phyloP scores from a whole-genome alignment of 495 filamentous ascomycete genomes.

The Aspergillus sparsus region DNA sequence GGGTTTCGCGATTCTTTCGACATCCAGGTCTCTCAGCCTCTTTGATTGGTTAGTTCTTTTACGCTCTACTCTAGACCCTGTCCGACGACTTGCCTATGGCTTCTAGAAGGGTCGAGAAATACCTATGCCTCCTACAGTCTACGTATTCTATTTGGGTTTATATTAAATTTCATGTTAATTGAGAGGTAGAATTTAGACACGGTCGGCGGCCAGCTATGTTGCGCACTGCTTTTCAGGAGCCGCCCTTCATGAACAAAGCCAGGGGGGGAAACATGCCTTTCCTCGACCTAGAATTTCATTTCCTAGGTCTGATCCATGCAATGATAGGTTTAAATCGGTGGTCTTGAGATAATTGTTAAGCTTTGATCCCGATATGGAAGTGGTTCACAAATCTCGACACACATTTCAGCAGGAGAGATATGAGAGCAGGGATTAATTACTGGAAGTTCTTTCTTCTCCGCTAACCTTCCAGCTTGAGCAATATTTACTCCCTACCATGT shows the following conservation, averaged over 20 bases:
- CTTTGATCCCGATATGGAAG: neutral
- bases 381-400: neutral
- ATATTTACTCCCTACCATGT: neutral
- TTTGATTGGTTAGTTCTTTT: neutral
- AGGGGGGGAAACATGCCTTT: neutral
- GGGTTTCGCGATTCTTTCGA: neutral
- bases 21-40: neutral
- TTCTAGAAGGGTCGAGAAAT: too few relatives aligned
- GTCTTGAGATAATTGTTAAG: neutral
- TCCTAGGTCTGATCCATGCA: neutral
- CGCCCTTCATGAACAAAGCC: too few relatives aligned
- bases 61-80: neutral
- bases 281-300: neutral
- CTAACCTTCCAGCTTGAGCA: neutral
- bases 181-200: too few relatives aligned
- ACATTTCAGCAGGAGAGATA: neutral
- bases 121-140: too few relatives aligned
- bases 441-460: neutral
- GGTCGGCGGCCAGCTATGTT: too few relatives aligned
- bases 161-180: too few relatives aligned
- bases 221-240: too few relatives aligned
- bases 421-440: neutral
- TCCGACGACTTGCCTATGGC: too few relatives aligned
- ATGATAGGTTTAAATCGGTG: neutral
- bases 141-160: too few relatives aligned